Percentiles rank a stretch among this genome's conserved stretches.
Conservation (phyloP, 192 early-diverging fungal species). For the Gaertneriomyces sp. region DNA sequence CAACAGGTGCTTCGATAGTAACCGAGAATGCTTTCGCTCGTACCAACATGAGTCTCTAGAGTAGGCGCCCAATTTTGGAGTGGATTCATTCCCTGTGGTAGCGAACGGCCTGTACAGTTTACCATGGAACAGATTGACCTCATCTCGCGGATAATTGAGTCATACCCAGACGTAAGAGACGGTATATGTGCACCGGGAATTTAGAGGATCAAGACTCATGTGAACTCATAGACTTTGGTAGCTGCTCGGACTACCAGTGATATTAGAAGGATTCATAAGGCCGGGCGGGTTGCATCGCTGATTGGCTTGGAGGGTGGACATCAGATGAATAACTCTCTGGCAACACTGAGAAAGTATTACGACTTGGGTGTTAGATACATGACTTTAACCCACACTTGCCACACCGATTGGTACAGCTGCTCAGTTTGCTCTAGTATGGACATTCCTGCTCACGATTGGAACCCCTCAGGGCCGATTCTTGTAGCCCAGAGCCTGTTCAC, state of each 20-base stretch:
- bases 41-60: background rate
- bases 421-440: background rate
- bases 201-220: background rate
- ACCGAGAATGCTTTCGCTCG: background rate
- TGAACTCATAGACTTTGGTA: conserved; percentile 30
- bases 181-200: background rate
- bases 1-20: background rate
- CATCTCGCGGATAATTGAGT: conserved; percentile 53
- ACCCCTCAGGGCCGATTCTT: conserved; percentile 39
- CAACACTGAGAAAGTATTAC: conserved; percentile 49
- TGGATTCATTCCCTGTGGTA: conserved; percentile 34
- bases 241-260: conserved; percentile 41
- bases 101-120: background rate
- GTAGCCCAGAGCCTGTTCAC: conserved; percentile 35
- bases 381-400: conserved; percentile 66
- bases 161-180: conserved; percentile 37
- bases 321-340: conserved; percentile 58
- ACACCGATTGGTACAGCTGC: conserved; percentile 52
- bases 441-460: background rate
- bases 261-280: conserved; percentile 39
- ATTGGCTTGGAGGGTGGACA: conserved; percentile 69
- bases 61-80: conserved; percentile 42
- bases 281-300: conserved; percentile 54
- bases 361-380: conserved; percentile 64
- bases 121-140: conserved; percentile 54